A percentile compares a stretch with the other conserved stretches of the same genome.
Conservation (phyloP, 2,329 filamentous ascomycete genomes). For the Alternaria ventricosa region DNA sequence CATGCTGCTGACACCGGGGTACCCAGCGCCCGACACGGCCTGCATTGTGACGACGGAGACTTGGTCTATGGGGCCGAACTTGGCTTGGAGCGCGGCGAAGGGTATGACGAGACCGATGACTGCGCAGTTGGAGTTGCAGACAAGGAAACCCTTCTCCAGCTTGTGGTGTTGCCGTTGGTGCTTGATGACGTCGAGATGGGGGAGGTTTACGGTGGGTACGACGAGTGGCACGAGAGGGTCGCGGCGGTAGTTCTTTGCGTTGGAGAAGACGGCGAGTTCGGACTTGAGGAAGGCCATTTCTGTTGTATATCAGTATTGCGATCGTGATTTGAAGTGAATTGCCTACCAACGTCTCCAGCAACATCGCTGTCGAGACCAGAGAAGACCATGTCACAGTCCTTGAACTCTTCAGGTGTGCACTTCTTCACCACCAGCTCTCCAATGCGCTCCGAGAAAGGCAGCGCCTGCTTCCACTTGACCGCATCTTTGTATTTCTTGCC, state of each 20-base stretch:
- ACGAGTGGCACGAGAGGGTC: conserved; percentile 90
- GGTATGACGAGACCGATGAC: conserved; percentile 96
- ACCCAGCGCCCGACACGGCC: conserved; percentile 90
- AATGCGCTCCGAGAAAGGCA: conserved; percentile 77
- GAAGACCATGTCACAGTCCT: conserved; percentile 92
- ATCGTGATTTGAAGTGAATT: not conserved
- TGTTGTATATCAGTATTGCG: conserved; percentile 10
- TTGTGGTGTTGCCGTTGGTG: conserved; percentile 78
- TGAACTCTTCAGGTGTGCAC: conserved; percentile 82
- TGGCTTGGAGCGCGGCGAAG: conserved; percentile 85
- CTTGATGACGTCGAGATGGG: conserved; percentile 86
- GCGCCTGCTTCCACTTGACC: conserved; percentile 91
- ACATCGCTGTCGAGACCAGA: conserved; percentile 92
- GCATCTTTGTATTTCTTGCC: conserved; percentile 96
- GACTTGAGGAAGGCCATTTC: conserved; percentile 91
- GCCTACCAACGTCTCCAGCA: conserved; percentile 84
- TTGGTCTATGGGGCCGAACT: conserved; percentile 77
- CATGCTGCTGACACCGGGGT: conserved; percentile 88
- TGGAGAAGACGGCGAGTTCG: conserved; percentile 92
- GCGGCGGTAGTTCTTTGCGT: conserved; percentile 95
- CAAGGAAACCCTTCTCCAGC: conserved; percentile 85
- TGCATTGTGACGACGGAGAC: conserved; percentile 94
- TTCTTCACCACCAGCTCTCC: conserved; percentile 84
- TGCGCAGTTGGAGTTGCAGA: conserved; percentile 98
- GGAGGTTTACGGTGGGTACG: conserved; percentile 91